Evolutionary conservation across 345 rosid species (phyloP).

Genomic region (Ricinus communis): DNA sequence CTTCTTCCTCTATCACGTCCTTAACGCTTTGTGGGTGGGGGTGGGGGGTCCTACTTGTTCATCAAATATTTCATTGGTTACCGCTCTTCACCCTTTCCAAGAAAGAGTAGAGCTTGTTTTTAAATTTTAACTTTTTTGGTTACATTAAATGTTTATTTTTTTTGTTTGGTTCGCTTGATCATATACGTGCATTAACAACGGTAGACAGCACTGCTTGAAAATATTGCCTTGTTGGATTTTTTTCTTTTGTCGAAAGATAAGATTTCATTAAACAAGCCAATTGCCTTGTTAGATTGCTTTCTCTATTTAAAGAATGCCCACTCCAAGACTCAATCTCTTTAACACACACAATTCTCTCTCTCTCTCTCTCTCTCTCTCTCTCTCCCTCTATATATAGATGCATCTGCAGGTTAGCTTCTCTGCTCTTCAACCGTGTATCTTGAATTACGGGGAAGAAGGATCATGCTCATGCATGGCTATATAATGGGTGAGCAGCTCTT

Average conservation of each 20-base stretch:
- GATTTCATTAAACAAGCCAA: too few species aligned
- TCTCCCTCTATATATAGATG: slow-evolving; percentile 43
- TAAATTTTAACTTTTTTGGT: neutral
- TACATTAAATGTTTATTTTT: too few species aligned
- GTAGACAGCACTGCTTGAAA: too few species aligned
- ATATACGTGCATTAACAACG: slow-evolving; percentile 1
- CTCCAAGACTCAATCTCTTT: slow-evolving; percentile 60
- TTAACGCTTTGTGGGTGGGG: neutral
- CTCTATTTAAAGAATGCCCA: slow-evolving; percentile 56
- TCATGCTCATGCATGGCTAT: neutral
- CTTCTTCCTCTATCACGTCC: neutral
- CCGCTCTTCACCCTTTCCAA: neutral
- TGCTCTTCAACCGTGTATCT: neutral
- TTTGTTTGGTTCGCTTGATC: neutral
- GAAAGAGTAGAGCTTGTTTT: neutral
- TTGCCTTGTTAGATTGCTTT: slow-evolving; percentile 14
- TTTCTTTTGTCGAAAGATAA: too few species aligned
- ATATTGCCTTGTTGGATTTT: neutral
- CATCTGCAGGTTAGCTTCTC: slow-evolving; percentile 9
- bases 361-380: slow-evolving; percentile 22
- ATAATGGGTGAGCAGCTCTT: slow-evolving; percentile 62
- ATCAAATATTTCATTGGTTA: neutral
- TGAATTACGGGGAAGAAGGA: neutral
- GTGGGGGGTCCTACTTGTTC: neutral
- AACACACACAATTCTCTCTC: neutral